These are phyloP conservation scores for Psilocybe subaeruginosa DNA, from an alignment of 768 basidiomycete species.

Conservation along the genomic window DNA sequence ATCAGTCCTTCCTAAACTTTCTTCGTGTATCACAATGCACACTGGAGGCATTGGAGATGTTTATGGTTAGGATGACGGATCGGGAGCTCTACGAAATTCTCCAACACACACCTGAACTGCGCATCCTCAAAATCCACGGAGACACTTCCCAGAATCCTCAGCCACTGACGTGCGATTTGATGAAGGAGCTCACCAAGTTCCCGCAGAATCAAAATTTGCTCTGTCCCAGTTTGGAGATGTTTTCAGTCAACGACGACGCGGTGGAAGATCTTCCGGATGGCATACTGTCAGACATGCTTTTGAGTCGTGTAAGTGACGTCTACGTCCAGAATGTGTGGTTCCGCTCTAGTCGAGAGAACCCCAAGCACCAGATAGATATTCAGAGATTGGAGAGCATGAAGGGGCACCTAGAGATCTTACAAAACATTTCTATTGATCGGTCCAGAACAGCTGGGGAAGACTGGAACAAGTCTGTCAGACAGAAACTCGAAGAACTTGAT, in stretches of 20 bases:
- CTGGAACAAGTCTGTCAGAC: background rate
- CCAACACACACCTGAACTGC: constrained; percentile 2
- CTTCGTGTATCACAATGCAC: constrained; percentile 3
- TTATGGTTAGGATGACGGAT: constrained; percentile 9
- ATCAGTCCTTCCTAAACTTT: constrained; percentile 2
- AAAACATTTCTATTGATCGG: background rate
- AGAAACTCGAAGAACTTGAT: background rate
- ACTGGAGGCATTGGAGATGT: constrained; percentile 7
- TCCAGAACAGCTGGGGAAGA: background rate
- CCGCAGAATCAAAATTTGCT: constrained; percentile 1
- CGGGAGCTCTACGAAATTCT: constrained; percentile 3
- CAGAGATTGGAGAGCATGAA: background rate
- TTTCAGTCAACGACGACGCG: constrained; percentile 14
- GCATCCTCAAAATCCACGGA: constrained; percentile 3
- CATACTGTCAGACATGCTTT: constrained; percentile 2
- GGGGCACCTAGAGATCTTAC: background rate
- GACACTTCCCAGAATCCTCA: constrained; percentile 10
- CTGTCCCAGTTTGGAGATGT: constrained; percentile 2
- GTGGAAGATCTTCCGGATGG: constrained; percentile 11
- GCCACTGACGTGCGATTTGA: constrained; percentile 2
- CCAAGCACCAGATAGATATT: constrained; percentile 4
- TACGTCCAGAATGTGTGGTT: constrained; percentile 5
- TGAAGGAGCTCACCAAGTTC: constrained; percentile 1
- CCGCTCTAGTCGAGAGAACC: background rate
- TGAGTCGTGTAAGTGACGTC: background rate